These are phyloP conservation scores for Paramyrothecium roridum DNA, from an alignment of 2,329 filamentous ascomycete genomes.

Conservation along the genomic window DNA sequence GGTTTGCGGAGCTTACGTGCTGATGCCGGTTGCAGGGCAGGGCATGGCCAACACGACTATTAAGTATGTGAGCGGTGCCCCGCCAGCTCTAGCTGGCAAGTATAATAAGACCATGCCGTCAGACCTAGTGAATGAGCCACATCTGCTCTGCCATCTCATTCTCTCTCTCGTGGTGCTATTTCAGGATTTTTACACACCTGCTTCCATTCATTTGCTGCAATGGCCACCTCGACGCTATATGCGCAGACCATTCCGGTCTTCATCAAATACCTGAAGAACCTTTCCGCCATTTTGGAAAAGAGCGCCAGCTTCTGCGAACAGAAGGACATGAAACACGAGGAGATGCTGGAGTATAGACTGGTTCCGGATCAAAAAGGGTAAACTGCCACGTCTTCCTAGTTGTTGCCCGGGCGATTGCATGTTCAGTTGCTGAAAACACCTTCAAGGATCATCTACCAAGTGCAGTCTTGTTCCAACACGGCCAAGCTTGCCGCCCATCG, in stretches of 20 bases:
- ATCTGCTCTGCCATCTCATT: too few relatives aligned
- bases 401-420: neutral
- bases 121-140: too few relatives aligned
- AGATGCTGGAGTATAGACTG: conserved; percentile 14
- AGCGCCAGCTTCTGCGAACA: neutral
- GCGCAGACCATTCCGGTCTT: neutral
- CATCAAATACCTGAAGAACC: neutral
- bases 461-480: conserved; percentile 14
- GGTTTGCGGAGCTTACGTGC: too few relatives aligned
- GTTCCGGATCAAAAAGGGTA: conserved; percentile 15
- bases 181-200: too few relatives aligned
- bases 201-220: too few relatives aligned
- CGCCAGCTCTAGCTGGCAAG: too few relatives aligned
- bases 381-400: neutral
- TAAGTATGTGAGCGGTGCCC: too few relatives aligned
- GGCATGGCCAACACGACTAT: too few relatives aligned
- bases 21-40: too few relatives aligned
- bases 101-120: too few relatives aligned
- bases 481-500: conserved; percentile 13
- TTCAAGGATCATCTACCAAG: conserved; percentile 12
- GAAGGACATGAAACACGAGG: conserved; percentile 4
- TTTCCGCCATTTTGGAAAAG: neutral
- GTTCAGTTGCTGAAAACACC: neutral
- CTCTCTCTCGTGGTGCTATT: too few relatives aligned
- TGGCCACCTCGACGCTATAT: neutral